Base-by-base conservation (phyloP, 371 early-diverging fungal species). In the Mortierella sp. region DNA sequence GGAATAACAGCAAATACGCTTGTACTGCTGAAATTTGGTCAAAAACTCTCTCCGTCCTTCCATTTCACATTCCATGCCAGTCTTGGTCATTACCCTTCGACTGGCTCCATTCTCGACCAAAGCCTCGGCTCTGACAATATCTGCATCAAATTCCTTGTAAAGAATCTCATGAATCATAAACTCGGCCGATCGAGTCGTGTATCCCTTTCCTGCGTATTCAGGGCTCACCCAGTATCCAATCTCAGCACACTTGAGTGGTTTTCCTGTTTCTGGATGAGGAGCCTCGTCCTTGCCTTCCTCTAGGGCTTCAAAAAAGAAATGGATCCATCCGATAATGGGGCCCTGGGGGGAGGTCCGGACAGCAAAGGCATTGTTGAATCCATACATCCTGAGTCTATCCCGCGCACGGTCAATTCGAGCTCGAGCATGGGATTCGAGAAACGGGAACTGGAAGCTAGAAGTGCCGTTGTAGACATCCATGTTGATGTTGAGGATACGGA, bases 191-290 rank as follows among this genome's bases (percentile, higher is more conserved):
- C 72, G 50, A 2, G 59, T 45, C 5, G 64, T 70, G 57, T 77
- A 68, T 0, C 79, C 79, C 45, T 72, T 55, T 1, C 73, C 56
- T 0, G 53, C 44, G 23, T 69, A 66, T 53, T 77, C 79, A 16
- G 79, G 73, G 12, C 79, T 72, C 60, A 77, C 69, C 79, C 79
- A 77, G 16, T 77, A 77, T 11, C 79, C 79, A 14, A 72, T 66
- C 0, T 66, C 60, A 0, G 59, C 66, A 11, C 65, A 37, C 58
- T 62, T 66, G n/a, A 77, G 60, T 1, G 62, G 52, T 25, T 43
- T 4, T 6, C 66, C 60, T 12, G 79, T 62, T 16, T 47, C 58
- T 9, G 76, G 76, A n/a, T 70, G 67, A 5, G 64, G 18, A 4
- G 57, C 62, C 0, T 53, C 30, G 9, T 19, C 47, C 12, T 58